These are phyloP conservation scores for Tagetes erecta DNA, from an alignment of 129 eudicot species.

Conservation along the genomic window DNA sequence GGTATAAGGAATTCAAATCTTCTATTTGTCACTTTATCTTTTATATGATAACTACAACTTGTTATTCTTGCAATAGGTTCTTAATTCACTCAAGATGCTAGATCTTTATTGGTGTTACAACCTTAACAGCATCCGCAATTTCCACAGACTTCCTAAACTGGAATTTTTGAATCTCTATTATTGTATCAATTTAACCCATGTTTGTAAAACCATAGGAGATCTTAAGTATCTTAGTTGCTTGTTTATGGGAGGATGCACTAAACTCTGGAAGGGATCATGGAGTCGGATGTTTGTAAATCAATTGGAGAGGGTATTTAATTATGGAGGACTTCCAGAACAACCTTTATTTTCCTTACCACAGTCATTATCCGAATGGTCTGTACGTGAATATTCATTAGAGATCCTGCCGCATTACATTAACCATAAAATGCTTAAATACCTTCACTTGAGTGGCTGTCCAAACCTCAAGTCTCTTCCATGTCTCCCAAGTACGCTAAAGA, in stretches of 20 bases:
- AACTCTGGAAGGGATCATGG: background rate
- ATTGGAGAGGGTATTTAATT: background rate
- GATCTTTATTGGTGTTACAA: constrained; percentile 27
- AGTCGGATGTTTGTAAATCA: too few relatives aligned
- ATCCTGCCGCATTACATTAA: constrained; percentile 16
- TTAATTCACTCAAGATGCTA: constrained; percentile 30
- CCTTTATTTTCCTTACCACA: constrained; percentile 8
- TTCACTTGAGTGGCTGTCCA: constrained; percentile 15
- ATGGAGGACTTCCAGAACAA: background rate
- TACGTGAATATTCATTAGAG: background rate
- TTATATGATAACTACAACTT: background rate
- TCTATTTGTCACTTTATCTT: background rate
- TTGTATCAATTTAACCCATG: constrained; percentile 20
- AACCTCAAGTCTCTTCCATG: constrained; percentile 1
- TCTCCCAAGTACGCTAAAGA: background rate
- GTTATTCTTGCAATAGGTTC: constrained; percentile 19
- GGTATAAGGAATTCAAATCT: constrained; percentile 14
- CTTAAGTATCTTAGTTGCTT: constrained; percentile 19
- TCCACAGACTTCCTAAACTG: constrained; percentile 32
- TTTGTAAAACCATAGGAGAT: constrained; percentile 32
- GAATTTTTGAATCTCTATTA: background rate
- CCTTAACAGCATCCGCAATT: constrained; percentile 10
- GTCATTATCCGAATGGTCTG: constrained; percentile 2
- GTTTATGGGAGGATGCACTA: background rate
- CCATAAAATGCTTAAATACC: constrained; percentile 16